Base-by-base conservation (phyloP, 495 filamentous ascomycete genomes). In the Astrocystis sublimbata region DNA sequence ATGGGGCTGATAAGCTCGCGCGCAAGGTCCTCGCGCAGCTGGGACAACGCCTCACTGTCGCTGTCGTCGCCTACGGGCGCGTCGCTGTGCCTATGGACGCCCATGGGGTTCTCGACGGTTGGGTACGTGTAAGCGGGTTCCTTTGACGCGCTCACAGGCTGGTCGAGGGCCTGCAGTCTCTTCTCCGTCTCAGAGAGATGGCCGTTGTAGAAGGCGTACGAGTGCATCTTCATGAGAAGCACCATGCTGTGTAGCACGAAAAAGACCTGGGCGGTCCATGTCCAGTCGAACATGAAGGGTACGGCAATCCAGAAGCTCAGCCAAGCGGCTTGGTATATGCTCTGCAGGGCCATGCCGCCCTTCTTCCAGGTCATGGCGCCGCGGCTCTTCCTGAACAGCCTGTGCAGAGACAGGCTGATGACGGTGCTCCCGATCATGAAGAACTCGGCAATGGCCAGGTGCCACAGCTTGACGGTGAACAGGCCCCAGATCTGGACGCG, bases 181-280 rank as follows among this genome's bases (percentile, higher is more conserved):
- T 88, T 87, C 74, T 92, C 84, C 0, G 90, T 96, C 68, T 92
- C 89, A 61, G 88, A 92, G 6, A 98, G 84, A 76, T 98, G 94
- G 2, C 94, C 94, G 69, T 94, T 97, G 77, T 98, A 98, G 76
- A 97, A 98, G 26, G 91, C 89, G 70, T 97, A 98, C 0, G 93
- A 97, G 70, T 98, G 94, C 82, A 98, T 91, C 78, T 98, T 98
- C 94, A 98, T 98, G 26, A 97, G 85, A 6, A 98, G 79, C 13
- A 89, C 87, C 70, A 98, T 83, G 38, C 91, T 88, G 71, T 98
- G 94, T 15, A 98, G 83, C 12, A 93, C 89, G 63, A 98, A 87
- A 74, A 92, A 98, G 42, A 98, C 94, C 71, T 98, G 94, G 26
- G 93, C 89, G 6, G 94, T 98, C 85, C 85, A 87, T 1, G 92